Percentiles rank a stretch among this genome's conserved stretches.
phyloP scores from a whole-genome alignment of 345 rosid species.

The Citrus glauca region DNA sequence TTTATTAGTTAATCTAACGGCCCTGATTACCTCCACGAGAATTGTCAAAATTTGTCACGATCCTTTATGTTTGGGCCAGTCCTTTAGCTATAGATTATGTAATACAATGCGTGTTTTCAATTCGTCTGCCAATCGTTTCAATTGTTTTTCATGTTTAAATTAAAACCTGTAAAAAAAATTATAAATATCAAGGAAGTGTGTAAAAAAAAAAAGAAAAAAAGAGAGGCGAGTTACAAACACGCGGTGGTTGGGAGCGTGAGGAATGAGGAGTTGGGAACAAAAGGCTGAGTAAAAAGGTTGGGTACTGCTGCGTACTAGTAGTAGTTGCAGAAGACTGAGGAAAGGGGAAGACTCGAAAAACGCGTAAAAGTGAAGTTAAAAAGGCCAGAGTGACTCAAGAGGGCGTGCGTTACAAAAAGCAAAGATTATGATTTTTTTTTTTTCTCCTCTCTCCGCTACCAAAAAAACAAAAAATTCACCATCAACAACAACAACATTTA shows the following conservation, averaged over 20 bases:
- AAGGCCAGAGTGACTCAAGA: constrained; percentile 17
- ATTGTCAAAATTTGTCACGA: not conserved
- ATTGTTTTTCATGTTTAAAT: too few species aligned
- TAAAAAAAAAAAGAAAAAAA: too few species aligned
- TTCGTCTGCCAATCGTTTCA: too few species aligned
- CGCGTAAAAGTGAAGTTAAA: constrained; percentile 69
- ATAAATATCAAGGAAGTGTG: too few species aligned
- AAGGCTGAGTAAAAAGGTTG: constrained; percentile 18
- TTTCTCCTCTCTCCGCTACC: not conserved
- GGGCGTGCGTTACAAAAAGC: constrained; percentile 72
- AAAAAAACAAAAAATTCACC: too few species aligned
- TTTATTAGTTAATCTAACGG: not conserved
- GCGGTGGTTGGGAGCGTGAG: not conserved
- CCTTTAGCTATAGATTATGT: too few species aligned
- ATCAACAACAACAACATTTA: too few species aligned
- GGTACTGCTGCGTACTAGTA: not conserved
- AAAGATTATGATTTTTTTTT: constrained; percentile 14
- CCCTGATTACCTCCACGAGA: not conserved
- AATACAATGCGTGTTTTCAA: too few species aligned
- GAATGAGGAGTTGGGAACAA: not conserved
- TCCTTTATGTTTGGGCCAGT: too few species aligned
- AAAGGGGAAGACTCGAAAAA: constrained; percentile 32
- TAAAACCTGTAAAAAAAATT: too few species aligned
- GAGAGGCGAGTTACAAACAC: not conserved
- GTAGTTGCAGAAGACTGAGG: not conserved